phyloP scores from a whole-genome alignment of 2,329 filamentous ascomycete species.

The Trichoderma aggressivum region DNA sequence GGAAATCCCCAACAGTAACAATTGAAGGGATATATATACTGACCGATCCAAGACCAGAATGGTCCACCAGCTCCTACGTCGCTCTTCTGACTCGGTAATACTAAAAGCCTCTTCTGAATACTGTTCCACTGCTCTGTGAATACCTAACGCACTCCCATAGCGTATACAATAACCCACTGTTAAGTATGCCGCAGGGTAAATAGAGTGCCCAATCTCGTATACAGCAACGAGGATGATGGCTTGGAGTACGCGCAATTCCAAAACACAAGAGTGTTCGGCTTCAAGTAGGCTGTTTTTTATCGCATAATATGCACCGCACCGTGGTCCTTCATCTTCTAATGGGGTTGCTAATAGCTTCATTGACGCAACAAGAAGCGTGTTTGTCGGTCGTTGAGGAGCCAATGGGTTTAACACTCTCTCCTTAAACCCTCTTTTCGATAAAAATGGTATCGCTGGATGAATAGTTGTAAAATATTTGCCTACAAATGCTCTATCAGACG shows the following conservation, averaged over 20 bases:
- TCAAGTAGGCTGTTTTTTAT: not conserved
- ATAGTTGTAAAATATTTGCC: not conserved
- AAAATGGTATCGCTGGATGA: not conserved
- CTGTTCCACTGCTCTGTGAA: not conserved
- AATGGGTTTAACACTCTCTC: not conserved
- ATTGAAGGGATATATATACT: not conserved
- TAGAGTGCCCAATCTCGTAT: not conserved
- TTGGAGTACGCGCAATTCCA: not conserved
- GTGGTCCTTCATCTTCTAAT: not conserved
- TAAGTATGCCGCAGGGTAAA: not conserved
- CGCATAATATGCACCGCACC: not conserved
- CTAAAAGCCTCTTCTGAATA: constrained; percentile 3
- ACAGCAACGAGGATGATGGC: not conserved
- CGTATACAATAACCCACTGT: constrained; percentile 1
- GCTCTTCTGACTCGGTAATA: not conserved
- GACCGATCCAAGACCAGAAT: not conserved
- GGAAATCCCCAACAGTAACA: not conserved
- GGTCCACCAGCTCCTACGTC: not conserved
- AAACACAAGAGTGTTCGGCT: not conserved
- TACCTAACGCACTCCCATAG: not conserved
- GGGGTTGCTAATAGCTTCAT: not conserved
- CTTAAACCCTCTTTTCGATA: not conserved
- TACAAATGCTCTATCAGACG: not conserved
- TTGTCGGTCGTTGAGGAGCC: not conserved
- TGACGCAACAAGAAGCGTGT: not conserved